These are phyloP conservation scores for Posidonia australis DNA, from an alignment of 106 monocot genomes.

Conservation along the genomic window DNA sequence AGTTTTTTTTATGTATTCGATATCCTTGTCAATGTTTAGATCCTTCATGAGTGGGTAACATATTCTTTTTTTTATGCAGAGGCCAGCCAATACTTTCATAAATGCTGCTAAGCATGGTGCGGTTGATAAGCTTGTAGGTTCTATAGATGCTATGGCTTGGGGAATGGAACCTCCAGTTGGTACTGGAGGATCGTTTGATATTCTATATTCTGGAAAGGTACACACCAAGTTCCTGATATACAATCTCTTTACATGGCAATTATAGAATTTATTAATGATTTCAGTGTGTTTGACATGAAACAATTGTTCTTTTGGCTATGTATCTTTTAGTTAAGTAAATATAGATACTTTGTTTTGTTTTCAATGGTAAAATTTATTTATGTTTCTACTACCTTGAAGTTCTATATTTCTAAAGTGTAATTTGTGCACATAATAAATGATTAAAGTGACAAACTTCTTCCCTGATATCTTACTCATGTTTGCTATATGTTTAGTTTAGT, in stretches of 20 bases:
- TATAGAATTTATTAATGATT: too few species aligned
- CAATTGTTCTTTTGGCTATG: too few species aligned
- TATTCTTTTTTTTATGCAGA: slow-evolving; percentile 28
- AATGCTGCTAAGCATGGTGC: slow-evolving; percentile 62
- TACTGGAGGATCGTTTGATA: slow-evolving; percentile 65
- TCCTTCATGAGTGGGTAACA: background rate
- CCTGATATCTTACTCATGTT: background rate
- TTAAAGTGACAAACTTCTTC: too few species aligned
- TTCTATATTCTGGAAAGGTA: slow-evolving; percentile 47
- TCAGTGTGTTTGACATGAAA: too few species aligned
- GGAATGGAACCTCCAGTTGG: slow-evolving; percentile 73
- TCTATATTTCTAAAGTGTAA: too few species aligned
- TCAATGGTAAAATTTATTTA: too few species aligned
- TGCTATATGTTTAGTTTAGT: background rate
- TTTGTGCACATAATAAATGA: too few species aligned
- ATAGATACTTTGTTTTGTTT: too few species aligned
- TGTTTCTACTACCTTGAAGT: too few species aligned
- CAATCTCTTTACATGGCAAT: too few species aligned
- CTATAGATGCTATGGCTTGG: slow-evolving; percentile 70
- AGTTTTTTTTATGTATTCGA: slow-evolving; percentile 20
- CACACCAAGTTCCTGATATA: too few species aligned
- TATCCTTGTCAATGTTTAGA: background rate
- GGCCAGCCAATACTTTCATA: slow-evolving; percentile 49
- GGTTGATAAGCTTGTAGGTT: slow-evolving; percentile 51
- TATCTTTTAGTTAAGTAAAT: too few species aligned